A percentile compares a stretch with the other conserved stretches of the same genome.
Evolutionary conservation across 129 eudicot genomes (phyloP).

Genomic region (Tagetes patula): DNA sequence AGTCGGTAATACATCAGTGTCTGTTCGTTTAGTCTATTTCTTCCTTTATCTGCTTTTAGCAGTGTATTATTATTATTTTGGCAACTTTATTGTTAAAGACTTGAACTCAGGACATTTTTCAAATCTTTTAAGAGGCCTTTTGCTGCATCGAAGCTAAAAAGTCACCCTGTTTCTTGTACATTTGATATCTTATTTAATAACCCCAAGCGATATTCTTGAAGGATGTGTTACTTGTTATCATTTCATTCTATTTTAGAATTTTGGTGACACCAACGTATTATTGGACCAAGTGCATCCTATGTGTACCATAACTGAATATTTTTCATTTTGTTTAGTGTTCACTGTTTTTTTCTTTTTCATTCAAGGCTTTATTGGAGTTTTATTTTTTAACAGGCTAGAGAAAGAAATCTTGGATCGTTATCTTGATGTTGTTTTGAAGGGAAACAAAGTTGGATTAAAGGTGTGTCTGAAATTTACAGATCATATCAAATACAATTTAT

Average conservation of each 20-base stretch:
- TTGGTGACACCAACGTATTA: conserved; percentile 3
- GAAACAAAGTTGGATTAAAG: conserved; percentile 95
- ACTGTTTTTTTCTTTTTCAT: conserved; percentile 13
- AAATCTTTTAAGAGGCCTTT: conserved; percentile 5
- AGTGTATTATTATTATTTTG: conserved; percentile 18
- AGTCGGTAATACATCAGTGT: conserved; percentile 67
- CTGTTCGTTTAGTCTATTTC: conserved; percentile 5
- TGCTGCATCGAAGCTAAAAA: conserved; percentile 10
- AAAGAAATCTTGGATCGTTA: conserved; percentile 94
- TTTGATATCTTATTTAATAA: background rate
- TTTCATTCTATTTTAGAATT: background rate
- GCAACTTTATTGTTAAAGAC: background rate
- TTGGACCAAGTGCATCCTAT: conserved; percentile 20
- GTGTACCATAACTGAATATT: conserved; percentile 12
- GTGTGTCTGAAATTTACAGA: conserved; percentile 33
- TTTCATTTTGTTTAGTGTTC: background rate
- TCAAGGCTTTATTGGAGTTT: conserved; percentile 16
- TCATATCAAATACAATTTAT: background rate
- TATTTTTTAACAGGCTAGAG: conserved; percentile 65
- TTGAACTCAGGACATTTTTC: background rate
- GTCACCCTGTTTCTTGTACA: background rate
- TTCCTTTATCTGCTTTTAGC: conserved; percentile 18
- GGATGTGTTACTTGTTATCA: background rate
- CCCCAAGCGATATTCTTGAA: background rate
- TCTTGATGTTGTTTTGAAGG: conserved; percentile 91